Evolutionary conservation across 208 protist genomes (phyloP), one percentile per base, ranked within the genome.

Genomic region (Crithidia fasciculata): DNA sequence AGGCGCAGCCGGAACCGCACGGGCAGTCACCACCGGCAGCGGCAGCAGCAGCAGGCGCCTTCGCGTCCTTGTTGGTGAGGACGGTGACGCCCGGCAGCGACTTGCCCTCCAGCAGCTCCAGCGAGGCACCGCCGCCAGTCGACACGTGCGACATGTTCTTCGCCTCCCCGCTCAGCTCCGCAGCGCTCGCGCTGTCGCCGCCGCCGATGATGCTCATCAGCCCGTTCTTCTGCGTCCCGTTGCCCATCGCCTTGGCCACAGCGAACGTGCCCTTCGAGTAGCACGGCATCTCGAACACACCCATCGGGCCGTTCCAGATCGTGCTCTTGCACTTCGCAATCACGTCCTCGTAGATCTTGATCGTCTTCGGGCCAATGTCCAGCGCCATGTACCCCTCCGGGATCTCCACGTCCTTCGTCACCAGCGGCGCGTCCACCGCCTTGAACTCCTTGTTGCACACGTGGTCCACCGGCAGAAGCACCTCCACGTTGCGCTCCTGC

Each of bases 81-180:
- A 93, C 81, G 52, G 86, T 84, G 18, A 99, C 91, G 69, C 96
- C 97, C 45, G 96, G 97, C 8, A 99, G 85, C 49, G 84, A 84
- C 80, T 95, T 96, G 66, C 99, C 99, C 86, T 99, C 98, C 8
- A 99, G 94, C 45, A 99, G 95, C 89, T 99, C 99, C 50, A 99
- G 92, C 12, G 96, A 98, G 9, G 99, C 99, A 77, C 99, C 99
- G 67, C 99, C 99, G 68, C 99, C 99, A 65, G 99, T 99, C 47
- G 89, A 98, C 43, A 99, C 95, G 82, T 99, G 98, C 58, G 87
- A 95, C 61, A 99, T 94, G 78, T 98, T 93, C 44, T 96, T 81
- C 41, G 88, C 91, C 56, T 96, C 80, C 10, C 90, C 88, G 52
- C 89, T 92, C 79, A 98, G 95, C 57, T 95, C 90, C 40, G 89